phyloP scores from a whole-genome alignment of 1,284 basidiomycete species.

The Ustilago trichophora region DNA sequence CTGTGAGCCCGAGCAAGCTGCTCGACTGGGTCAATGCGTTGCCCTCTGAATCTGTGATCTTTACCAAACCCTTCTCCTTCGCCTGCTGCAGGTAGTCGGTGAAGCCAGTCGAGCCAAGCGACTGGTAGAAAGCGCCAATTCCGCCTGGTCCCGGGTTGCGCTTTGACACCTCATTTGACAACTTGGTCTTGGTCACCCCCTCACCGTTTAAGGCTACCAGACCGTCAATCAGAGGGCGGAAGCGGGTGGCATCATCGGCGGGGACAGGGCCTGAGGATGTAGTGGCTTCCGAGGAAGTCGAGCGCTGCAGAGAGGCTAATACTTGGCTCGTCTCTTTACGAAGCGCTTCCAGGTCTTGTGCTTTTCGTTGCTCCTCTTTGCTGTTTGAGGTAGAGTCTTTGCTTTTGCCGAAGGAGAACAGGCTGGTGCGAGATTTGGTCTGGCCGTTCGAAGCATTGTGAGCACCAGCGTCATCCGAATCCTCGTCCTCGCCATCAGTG shows the following conservation, averaged over 20 bases:
- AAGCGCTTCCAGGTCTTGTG: slow-evolving; percentile 13
- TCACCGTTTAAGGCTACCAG: slow-evolving; percentile 5
- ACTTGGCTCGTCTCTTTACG: slow-evolving; percentile 28
- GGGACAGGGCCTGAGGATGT: slow-evolving; percentile 27
- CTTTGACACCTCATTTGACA: slow-evolving; percentile 26
- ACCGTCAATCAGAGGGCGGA: slow-evolving; percentile 38
- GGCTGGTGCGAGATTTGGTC: slow-evolving; percentile 2
- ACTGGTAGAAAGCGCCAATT: slow-evolving; percentile 40
- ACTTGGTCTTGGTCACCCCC: slow-evolving; percentile 24
- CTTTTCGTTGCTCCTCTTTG: no score
- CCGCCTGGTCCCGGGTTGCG: slow-evolving; percentile 24
- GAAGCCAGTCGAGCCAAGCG: slow-evolving; percentile 39
- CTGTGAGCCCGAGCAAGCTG: slow-evolving; percentile 20
- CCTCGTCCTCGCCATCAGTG: slow-evolving; percentile 18
- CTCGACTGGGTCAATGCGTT: neutral
- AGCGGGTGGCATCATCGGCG: slow-evolving; percentile 25
- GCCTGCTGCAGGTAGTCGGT: slow-evolving; percentile 42
- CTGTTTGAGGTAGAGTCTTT: no score
- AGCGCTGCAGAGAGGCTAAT: slow-evolving; percentile 28
- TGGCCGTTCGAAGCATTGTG: no score
- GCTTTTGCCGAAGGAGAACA: slow-evolving; percentile 10
- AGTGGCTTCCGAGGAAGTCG: slow-evolving; percentile 12
- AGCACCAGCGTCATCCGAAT: slow-evolving; percentile 11
- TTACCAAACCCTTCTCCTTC: slow-evolving; percentile 26
- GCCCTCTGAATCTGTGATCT: slow-evolving; percentile 15